These are phyloP conservation scores for Pythium apleroticum DNA, from an alignment of 352 stramenopile species.

Conservation along the genomic window DNA sequence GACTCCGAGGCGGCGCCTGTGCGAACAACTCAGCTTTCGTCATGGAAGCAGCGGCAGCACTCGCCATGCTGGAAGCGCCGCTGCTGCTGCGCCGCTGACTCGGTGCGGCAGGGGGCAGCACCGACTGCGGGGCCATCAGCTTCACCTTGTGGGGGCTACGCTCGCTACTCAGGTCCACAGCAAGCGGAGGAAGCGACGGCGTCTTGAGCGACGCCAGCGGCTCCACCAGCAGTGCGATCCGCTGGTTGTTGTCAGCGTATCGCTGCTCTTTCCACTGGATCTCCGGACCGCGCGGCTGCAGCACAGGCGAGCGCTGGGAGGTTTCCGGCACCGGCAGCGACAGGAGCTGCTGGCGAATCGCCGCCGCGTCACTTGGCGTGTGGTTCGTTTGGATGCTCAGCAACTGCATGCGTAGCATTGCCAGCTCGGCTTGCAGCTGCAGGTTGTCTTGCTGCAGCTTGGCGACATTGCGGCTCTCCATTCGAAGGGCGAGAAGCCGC, in stretches of 20 bases:
- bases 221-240: not conserved
- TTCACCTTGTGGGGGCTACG: constrained; percentile 9
- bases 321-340: not conserved
- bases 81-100: not conserved
- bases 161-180: constrained; percentile 16
- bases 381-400: constrained; percentile 37
- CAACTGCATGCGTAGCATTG: constrained; percentile 56
- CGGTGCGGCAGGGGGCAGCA: not conserved
- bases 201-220: not conserved
- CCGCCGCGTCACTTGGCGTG: not conserved
- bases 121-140: constrained; percentile 17
- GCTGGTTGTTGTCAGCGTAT: constrained; percentile 8
- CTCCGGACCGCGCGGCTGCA: not conserved
- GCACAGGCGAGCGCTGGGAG: not conserved
- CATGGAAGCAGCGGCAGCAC: constrained; percentile 10
- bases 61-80: not conserved
- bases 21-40: constrained; percentile 23
- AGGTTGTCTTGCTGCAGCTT: constrained; percentile 79
- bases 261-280: not conserved
- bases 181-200: not conserved
- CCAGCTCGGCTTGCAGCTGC: constrained; percentile 64
- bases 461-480: constrained; percentile 70
- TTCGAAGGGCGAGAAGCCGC: constrained; percentile 42
- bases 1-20: constrained; percentile 6
- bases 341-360: not conserved